These are phyloP conservation scores for Punica granatum DNA, from an alignment of 345 rosid species.

Conservation along the genomic window DNA sequence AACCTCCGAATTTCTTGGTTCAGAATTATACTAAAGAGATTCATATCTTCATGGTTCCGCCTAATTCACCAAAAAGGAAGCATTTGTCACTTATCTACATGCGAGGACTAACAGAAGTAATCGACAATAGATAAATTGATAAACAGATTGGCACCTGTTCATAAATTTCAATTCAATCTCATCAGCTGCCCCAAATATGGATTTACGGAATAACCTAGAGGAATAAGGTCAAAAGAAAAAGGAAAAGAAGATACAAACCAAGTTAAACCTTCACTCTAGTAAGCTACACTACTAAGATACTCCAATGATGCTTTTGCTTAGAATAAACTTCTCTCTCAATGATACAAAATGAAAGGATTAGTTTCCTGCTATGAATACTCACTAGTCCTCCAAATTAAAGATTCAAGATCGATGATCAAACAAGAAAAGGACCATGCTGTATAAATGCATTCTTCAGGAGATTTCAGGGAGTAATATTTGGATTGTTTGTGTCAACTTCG, in stretches of 20 bases:
- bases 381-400: no score
- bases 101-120: background rate
- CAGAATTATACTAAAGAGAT: slow-evolving; percentile 73
- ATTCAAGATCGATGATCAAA: no score
- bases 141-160: slow-evolving; percentile 56
- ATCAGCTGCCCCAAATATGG: slow-evolving; percentile 92
- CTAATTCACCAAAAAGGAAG: slow-evolving; percentile 26
- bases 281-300: background rate
- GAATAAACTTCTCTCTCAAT: background rate
- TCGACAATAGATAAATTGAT: background rate
- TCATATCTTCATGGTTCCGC: slow-evolving; percentile 85
- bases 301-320: background rate
- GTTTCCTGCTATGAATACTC: no score
- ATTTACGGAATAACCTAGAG: slow-evolving; percentile 82
- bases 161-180: slow-evolving; percentile 88
- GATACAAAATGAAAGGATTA: no score
- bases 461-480: no score
- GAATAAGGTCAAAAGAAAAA: slow-evolving; percentile 2
- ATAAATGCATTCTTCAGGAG: background rate
- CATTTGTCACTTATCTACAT: slow-evolving; percentile 6
- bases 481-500: no score
- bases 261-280: background rate
- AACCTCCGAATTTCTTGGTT: slow-evolving; percentile 88
- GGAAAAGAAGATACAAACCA: background rate
- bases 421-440: background rate